Percentiles rank a stretch among this genome's conserved stretches.
phyloP scores from a whole-genome alignment of 352 stramenopile genomes.

The Thalassiosira ordinaria region DNA sequence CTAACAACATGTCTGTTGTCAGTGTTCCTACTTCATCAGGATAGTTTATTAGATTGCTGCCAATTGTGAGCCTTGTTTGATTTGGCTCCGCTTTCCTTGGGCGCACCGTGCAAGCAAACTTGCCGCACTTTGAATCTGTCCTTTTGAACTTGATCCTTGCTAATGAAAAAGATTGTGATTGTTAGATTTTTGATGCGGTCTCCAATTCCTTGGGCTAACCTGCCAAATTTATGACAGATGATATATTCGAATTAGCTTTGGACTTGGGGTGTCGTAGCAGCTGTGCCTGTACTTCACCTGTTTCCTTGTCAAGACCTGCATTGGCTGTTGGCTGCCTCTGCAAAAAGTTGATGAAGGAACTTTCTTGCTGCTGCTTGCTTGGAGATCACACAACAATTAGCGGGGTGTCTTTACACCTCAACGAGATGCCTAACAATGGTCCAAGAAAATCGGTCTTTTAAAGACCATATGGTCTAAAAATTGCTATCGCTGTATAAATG shows the following conservation, averaged over 20 bases:
- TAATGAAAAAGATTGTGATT: conserved; percentile 16
- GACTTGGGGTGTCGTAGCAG: neutral
- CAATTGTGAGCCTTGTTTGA: neutral
- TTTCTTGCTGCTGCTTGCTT: too few species aligned
- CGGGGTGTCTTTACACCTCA: too few species aligned
- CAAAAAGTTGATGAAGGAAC: too few species aligned
- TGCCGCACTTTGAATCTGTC: neutral
- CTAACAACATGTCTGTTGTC: conserved; percentile 32
- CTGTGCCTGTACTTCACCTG: conserved; percentile 3
- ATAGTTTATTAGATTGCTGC: conserved; percentile 8
- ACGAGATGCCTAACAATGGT: too few species aligned
- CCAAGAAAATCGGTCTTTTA: too few species aligned
- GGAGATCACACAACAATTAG: too few species aligned
- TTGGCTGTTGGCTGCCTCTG: neutral
- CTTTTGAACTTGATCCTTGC: neutral
- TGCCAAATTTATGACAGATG: conserved; percentile 7
- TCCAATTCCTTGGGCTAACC: conserved; percentile 6
- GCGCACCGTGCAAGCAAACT: conserved; percentile 12
- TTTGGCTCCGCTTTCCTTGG: conserved; percentile 16
- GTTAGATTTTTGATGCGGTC: neutral
- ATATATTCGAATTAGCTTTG: neutral
- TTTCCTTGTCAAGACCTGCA: conserved; percentile 1
- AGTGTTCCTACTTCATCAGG: conserved; percentile 12
- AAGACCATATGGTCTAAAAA: too few species aligned
- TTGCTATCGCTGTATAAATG: too few species aligned